phyloP scores from a whole-genome alignment of 2,329 filamentous ascomycete genomes.

The Ramularia endophylla region DNA sequence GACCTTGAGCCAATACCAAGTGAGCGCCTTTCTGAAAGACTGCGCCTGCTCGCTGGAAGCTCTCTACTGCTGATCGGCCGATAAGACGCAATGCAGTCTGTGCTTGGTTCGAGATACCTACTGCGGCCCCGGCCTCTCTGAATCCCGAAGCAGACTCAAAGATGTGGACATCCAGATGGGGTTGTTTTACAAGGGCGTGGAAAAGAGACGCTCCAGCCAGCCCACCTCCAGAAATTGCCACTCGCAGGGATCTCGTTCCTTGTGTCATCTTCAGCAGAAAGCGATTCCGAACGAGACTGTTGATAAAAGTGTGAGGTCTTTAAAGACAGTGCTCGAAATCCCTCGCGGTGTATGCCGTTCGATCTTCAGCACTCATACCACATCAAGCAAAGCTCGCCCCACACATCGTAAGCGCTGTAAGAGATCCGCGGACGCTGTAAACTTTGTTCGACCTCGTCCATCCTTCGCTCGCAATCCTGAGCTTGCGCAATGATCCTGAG shows the following conservation, averaged over 20 bases:
- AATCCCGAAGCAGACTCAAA: slow-evolving; percentile 13
- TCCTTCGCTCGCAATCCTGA: no score
- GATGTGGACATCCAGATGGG: slow-evolving; percentile 13
- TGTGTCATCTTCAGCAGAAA: no score
- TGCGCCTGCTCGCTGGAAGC: slow-evolving; percentile 8
- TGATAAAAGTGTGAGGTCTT: no score
- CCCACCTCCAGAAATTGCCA: slow-evolving; percentile 13
- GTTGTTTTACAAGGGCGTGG: slow-evolving; percentile 8
- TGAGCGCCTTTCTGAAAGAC: slow-evolving; percentile 2
- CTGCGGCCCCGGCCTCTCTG: slow-evolving; percentile 12
- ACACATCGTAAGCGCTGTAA: no score
- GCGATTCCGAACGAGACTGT: no score
- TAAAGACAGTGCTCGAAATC: no score
- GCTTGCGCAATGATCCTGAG: no score
- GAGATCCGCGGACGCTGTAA: no score
- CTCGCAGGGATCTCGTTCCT: neutral
- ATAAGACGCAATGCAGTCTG: slow-evolving; percentile 9
- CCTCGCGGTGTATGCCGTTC: no score
- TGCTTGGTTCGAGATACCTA: slow-evolving; percentile 12
- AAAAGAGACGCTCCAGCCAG: slow-evolving; percentile 12
- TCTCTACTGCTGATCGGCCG: slow-evolving; percentile 6
- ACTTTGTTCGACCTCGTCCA: no score
- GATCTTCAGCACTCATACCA: no score
- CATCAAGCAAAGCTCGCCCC: no score
- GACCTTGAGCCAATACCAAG: slow-evolving; percentile 3